Conservation (phyloP, 2,329 filamentous ascomycete species). For the Calonectria pseudoreteaudii region DNA sequence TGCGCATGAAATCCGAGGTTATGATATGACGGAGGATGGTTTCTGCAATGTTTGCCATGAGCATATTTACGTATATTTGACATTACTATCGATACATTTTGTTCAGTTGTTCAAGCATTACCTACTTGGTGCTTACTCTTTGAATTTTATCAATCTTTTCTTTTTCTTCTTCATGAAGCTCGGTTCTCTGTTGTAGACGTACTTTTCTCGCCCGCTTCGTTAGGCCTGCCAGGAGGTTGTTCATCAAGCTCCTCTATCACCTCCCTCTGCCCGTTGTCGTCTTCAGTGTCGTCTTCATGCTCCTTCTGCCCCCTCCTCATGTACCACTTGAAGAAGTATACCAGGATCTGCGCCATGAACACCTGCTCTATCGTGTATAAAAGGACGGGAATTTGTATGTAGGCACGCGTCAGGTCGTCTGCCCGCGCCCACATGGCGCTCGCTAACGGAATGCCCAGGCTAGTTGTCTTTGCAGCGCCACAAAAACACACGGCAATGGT, state of each 20-base stretch:
- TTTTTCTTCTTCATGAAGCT: neutral
- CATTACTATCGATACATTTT: neutral
- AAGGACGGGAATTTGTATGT: constrained; percentile 73
- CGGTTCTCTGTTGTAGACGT: neutral
- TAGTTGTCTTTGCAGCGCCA: constrained; percentile 78
- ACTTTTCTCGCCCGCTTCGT: neutral
- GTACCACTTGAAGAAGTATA: constrained; percentile 61
- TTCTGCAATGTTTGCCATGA: neutral
- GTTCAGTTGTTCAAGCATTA: neutral
- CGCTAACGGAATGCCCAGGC: constrained; percentile 75
- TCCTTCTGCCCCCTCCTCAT: constrained; percentile 45
- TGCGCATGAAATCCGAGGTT: too few species aligned
- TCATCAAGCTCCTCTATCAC: neutral
- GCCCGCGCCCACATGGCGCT: constrained; percentile 75
- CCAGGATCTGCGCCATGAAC: constrained; percentile 58
- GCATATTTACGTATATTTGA: neutral
- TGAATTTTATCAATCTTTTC: too few species aligned
- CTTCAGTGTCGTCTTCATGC: constrained; percentile 31
- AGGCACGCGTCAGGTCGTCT: constrained; percentile 64
- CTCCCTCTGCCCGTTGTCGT: constrained; percentile 19
- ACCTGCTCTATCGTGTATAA: constrained; percentile 71
- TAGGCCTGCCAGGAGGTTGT: neutral
- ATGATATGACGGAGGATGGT: neutral
- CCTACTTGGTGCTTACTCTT: neutral
- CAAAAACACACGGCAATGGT: constrained; percentile 80